phyloP scores from a whole-genome alignment of 225 moss, liverwort and hornwort genomes.

The Antitrichia curtipendula region DNA sequence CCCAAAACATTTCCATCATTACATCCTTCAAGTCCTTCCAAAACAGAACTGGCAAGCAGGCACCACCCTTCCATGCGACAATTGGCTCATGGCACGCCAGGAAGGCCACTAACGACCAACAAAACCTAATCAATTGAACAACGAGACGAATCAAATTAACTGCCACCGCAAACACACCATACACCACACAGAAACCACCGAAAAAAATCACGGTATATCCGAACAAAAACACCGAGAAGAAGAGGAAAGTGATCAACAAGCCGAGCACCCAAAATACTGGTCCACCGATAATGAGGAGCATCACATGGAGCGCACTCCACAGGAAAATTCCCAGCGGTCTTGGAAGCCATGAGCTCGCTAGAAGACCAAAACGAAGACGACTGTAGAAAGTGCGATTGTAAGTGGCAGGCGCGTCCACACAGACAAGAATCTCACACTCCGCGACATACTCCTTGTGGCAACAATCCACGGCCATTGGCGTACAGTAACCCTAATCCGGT shows the following conservation, averaged over 20 bases:
- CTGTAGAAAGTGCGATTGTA: neutral
- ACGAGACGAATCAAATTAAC: neutral
- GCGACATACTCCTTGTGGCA: neutral
- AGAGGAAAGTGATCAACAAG: neutral
- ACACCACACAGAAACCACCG: neutral
- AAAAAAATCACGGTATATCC: too few species aligned
- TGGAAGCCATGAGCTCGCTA: neutral
- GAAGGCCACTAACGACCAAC: too few species aligned
- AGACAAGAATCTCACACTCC: neutral
- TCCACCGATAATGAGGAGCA: neutral
- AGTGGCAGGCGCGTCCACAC: neutral
- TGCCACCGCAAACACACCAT: neutral
- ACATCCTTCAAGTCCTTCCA: accelerated
- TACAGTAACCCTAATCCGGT: neutral
- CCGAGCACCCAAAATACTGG: neutral
- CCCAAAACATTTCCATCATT: accelerated
- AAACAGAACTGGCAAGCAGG: too few species aligned
- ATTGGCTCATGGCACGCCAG: too few species aligned
- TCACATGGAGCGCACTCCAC: neutral
- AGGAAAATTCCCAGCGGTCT: neutral
- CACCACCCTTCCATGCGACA: too few species aligned
- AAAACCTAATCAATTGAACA: neutral
- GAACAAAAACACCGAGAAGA: accelerated
- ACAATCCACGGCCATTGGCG: neutral
- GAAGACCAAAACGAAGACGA: neutral